Base-by-base conservation (phyloP, 129 eudicot species). In the Centrapalus pauciflorus region DNA sequence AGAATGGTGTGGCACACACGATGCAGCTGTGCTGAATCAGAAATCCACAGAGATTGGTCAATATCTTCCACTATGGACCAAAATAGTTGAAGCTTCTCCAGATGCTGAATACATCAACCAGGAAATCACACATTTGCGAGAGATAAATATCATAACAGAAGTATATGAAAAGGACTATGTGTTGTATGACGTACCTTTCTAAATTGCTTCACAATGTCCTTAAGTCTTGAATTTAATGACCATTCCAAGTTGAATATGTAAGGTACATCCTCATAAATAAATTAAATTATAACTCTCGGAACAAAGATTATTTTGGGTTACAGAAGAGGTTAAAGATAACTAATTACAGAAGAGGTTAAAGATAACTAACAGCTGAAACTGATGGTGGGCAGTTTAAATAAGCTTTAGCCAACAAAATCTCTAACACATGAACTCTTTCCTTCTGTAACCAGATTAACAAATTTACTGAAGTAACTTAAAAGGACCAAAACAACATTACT, bases 11-110 rank as follows among this genome's bases (percentile, higher is more conserved):
- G 33, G 90, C n/a, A n/a, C n/a, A n/a, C 82, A 61, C 69, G 83
- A 49, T 75, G 78, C 34, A 82, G 64, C 52, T 81, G 77, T 67
- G 77, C 70, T 11, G 88, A 79, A 32, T 80, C 82, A 69, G 60
- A 66, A 62, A 83, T 82, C 82, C 70, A 81, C 54, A 83, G 87
- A 69, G 80, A 69, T 34, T 55, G 77, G 73, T 85, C 96, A 50
- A 89, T 83, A 57, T 75, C 86, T 60, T 81, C 94, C 75, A 85
- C 45, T 3, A 76, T 68, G 58, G 81, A 70, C 96, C 96, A 89
- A 63, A 89, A 77, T 3, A 79, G 82, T 85, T 89, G 90, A 76
- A 89, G 86, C 74, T 77, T 83, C 65, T 85, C 86, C 55, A 89
- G 70, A 81, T 89, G 96, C 96, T 89, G 81, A 16, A 30, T 24